A percentile compares a stretch with the other conserved stretches of the same genome.
Evolutionary conservation across 139 green algal genomes (phyloP).

Genomic region (Picochlorum sp.): DNA sequence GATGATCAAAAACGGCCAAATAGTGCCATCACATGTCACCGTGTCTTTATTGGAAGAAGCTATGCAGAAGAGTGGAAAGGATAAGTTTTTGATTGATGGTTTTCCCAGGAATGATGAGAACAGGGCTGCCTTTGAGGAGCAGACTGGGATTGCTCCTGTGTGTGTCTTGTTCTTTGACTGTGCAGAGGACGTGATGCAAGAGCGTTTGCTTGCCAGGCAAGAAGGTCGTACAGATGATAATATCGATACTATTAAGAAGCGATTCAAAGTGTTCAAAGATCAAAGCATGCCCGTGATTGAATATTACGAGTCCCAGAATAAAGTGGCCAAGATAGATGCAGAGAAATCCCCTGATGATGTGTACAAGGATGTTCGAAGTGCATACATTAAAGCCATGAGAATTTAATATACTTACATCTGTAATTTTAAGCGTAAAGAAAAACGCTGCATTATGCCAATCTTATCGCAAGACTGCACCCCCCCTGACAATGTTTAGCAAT

Average conservation of each 20-base stretch:
- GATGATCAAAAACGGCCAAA: conserved; percentile 90
- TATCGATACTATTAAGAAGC: conserved; percentile 89
- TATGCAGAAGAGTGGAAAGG: conserved; percentile 59
- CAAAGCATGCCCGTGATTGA: conserved; percentile 73
- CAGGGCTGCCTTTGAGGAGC: conserved; percentile 62
- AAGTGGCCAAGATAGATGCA: conserved; percentile 48
- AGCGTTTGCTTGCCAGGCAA: conserved; percentile 74
- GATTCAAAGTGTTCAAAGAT: conserved; percentile 83
- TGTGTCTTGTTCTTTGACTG: conserved; percentile 94
- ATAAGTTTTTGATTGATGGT: conserved; percentile 84
- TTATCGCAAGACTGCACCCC: conserved; percentile 38
- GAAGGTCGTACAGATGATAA: conserved; percentile 94
- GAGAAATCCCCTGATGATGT: conserved; percentile 46
- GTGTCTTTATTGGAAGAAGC: conserved; percentile 75
- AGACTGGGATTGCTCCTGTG: conserved; percentile 63
- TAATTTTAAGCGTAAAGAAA: not conserved
- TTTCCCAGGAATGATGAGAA: conserved; percentile 94
- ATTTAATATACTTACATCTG: not conserved
- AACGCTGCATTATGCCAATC: not conserved
- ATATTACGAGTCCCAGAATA: conserved; percentile 58
- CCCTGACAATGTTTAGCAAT: conserved; percentile 59
- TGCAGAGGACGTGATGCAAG: conserved; percentile 77
- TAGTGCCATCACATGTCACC: conserved; percentile 61
- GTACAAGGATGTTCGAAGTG: conserved; percentile 40
- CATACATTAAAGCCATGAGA: conserved; percentile 4